Evolutionary conservation across 768 basidiomycete species (phyloP), one percentile per base, ranked within the genome.

Genomic region (Auricularia heimuer): DNA sequence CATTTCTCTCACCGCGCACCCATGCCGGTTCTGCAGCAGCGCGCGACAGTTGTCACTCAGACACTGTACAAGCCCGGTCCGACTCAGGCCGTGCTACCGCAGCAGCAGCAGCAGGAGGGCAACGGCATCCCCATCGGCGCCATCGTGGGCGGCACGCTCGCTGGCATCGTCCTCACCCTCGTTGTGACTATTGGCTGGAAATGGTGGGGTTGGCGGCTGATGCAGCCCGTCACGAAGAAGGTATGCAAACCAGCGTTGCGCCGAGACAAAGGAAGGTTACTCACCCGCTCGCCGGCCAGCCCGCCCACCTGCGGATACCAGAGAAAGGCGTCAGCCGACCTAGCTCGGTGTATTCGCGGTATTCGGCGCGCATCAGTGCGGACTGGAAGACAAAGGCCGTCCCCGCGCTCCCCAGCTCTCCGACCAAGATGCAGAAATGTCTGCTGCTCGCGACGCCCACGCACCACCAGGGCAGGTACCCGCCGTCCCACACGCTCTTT

Each of bases 141-240:
- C 11, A 81, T 86, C 66, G 81, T 75, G 4, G 83, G 83, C 4
- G 84, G 84, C 8, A 73, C 77, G 0, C 75, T 70, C 2, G 84
- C 75, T 0, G 85, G 85, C 24, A 75, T 78, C 36, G 62, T 78
- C 7, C 73, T 86, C 11, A 83, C 82, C 4, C 64, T 84, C 18
- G 69, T 74, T 6, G 70, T 75, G 3, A 77, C 79, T 7, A 65
- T 79, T 47, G 74, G 73, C 24, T 85, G 83, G 82, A 70, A 77
- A 51, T 78, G 73, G 65, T 83, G 81, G 81, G 79, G 81, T 16
- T 74, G 71, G 67, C 71, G 56, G 14, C 56, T 60, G 7, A 60
- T 29, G 29, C 56, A 60, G 56, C 56, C 70, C 35, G 77, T 81
- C 61, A 78, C 79, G 68, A 74, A 75, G 44, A 73, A 72, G 62